Base-by-base conservation (phyloP, 768 basidiomycete genomes). In the Cyclocybe aegerita region DNA sequence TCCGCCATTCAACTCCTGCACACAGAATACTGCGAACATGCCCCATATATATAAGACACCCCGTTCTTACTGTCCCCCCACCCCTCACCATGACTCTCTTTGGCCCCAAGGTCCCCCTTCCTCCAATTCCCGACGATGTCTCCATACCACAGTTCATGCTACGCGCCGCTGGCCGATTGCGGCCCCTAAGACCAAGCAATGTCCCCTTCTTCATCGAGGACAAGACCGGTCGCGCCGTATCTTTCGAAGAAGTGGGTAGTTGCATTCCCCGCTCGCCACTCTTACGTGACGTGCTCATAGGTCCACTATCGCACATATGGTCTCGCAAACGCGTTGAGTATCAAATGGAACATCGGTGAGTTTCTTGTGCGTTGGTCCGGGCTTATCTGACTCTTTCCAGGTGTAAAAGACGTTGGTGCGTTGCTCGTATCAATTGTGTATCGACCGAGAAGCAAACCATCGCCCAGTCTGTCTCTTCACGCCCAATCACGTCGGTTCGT, bases 111-210 rank as follows among this genome's bases (percentile, higher is more conserved):
- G 53, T 62, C 16, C 59, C 64, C 17, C 60, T 77, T 11, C 75
- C 77, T 2, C 54, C 53, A 49, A 80, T 85, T 46, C 85, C 85
- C 11, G 83, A 87, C 57, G 63, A 86, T 65, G 66, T 87, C 36
- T 80, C 78, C 15, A 70, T 88, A 7, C 79, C 85, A 6, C 86
- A 88, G 64, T 88, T 88, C 61, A 71, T 88, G 39, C 71, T 88
- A 12, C 76, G 80, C 46, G 63, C 67, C 16, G 69, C 77, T 38
- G 65, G 72, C 7, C 61, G 50, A 17, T 30, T 45, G 9, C 65
- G 78, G 36, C 85, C 85, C 0, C n/a, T 58, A 8, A 70, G 83
- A 44, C 73, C 72, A 15, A 53, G 65, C 0, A 67, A 70, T 33
- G 59, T 66, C 6, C 82, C 85, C 7, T 85, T 78, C 75, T 69